These are phyloP conservation scores for Saturnispora zaruensis DNA, from an alignment of 805 yeast genomes.

Conservation along the genomic window DNA sequence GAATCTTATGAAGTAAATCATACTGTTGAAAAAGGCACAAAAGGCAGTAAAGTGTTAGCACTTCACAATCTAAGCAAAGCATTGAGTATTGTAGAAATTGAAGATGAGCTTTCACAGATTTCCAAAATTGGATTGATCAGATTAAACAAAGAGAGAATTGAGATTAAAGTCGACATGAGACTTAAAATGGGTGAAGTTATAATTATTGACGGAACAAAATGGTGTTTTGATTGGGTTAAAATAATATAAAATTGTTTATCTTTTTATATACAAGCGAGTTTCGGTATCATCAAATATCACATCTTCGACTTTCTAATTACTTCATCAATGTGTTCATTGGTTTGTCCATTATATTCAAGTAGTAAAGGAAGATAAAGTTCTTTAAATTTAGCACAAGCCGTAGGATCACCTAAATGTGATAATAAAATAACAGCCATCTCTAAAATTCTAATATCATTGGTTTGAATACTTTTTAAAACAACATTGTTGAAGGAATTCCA, in stretches of 20 bases:
- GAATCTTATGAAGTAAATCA: constrained; percentile 1
- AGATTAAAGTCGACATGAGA: constrained; percentile 9
- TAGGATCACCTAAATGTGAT: constrained; percentile 10
- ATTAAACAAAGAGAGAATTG: constrained; percentile 13
- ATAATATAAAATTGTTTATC: constrained; percentile 2
- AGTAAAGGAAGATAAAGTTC: constrained; percentile 14
- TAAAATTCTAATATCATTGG: constrained; percentile 12
- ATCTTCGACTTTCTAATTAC: constrained; percentile 2
- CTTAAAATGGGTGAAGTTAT: constrained; percentile 10
- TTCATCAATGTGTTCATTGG: constrained; percentile 2
- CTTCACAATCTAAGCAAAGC: constrained; percentile 7
- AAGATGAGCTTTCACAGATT: background rate
- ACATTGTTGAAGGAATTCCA: constrained; percentile 12
- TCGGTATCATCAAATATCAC: background rate
- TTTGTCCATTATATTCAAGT: constrained; percentile 5
- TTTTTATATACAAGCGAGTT: constrained; percentile 1
- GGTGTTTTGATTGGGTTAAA: constrained; percentile 17
- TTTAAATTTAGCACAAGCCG: constrained; percentile 8
- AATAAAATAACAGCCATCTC: constrained; percentile 11
- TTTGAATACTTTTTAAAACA: constrained; percentile 10
- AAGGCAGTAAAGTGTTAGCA: background rate
- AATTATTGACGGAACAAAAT: constrained; percentile 2
- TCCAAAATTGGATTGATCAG: constrained; percentile 8
- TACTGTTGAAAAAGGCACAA: constrained; percentile 4
- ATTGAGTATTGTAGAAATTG: constrained; percentile 6